Evolutionary conservation across 2,329 filamentous ascomycete species (phyloP).

Genomic region (Trichophyton schoenleinii): DNA sequence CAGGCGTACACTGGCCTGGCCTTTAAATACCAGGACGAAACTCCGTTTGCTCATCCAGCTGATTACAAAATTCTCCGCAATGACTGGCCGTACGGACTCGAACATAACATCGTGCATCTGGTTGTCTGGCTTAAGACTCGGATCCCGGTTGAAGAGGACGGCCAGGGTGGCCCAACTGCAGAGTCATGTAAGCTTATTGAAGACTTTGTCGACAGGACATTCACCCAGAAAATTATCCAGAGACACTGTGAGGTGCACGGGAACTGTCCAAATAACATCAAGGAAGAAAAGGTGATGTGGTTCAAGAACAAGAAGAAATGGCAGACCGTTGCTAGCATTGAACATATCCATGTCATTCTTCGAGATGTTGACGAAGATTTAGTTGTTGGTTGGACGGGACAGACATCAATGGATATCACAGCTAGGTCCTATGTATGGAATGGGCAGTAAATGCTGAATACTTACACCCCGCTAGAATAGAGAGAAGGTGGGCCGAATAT

Average conservation of each 20-base stretch:
- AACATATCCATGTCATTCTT: slow-evolving; percentile 3
- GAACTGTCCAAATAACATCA: neutral
- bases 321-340: neutral
- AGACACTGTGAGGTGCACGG: neutral
- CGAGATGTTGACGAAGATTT: neutral
- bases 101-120: neutral
- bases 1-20: neutral
- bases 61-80: slow-evolving; percentile 49
- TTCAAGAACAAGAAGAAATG: slow-evolving; percentile 3
- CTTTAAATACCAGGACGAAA: neutral
- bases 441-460: neutral
- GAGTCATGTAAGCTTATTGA: neutral
- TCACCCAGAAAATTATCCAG: neutral
- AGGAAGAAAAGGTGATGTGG: slow-evolving; percentile 1
- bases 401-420: neutral
- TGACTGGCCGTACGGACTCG: slow-evolving; percentile 25
- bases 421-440: neutral
- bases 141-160: neutral
- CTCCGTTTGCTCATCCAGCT: slow-evolving; percentile 23
- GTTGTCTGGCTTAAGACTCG: neutral
- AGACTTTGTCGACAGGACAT: neutral
- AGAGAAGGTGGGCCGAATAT: neutral
- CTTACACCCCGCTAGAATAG: neutral
- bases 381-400: neutral
- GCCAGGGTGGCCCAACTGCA: neutral